Evolutionary conservation across 108 stramenopile species (phyloP).

Genomic region (Mediolabrus comicus): DNA sequence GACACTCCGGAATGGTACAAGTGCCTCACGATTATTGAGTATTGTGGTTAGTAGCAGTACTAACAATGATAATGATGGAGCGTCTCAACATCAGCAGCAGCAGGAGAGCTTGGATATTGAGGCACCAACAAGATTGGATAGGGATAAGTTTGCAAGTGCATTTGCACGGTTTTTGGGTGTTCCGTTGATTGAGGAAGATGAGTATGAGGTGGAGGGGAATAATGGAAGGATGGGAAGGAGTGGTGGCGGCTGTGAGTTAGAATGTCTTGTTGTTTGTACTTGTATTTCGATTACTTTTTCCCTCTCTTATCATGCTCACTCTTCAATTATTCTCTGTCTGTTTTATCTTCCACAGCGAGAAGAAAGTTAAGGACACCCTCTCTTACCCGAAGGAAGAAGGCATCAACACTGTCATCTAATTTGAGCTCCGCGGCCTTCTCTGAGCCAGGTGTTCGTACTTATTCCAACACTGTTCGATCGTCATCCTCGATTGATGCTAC

Average conservation of each 20-base stretch:
- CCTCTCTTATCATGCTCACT: neutral
- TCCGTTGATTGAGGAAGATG: conserved; percentile 53
- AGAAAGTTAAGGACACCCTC: conserved; percentile 42
- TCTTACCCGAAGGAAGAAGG: conserved; percentile 21
- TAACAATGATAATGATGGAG: neutral
- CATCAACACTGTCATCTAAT: conserved; percentile 7
- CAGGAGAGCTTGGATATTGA: conserved; percentile 77
- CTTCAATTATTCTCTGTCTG: neutral
- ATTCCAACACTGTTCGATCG: conserved; percentile 1
- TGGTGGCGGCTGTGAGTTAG: neutral
- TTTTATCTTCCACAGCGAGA: conserved; percentile 3
- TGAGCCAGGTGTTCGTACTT: conserved; percentile 18
- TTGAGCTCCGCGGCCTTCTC: conserved; percentile 22
- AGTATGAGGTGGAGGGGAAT: neutral
- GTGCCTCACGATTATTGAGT: conserved; percentile 56
- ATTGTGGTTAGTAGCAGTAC: conserved; percentile 50
- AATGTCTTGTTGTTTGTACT: neutral
- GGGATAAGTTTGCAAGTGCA: conserved; percentile 87
- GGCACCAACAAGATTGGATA: conserved; percentile 80
- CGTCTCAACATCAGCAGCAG: neutral
- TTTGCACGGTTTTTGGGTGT: conserved; percentile 77
- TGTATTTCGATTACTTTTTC: neutral
- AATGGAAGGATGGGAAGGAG: conserved; percentile 3
- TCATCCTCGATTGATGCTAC: conserved; percentile 14
- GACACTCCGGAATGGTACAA: conserved; percentile 58